phyloP scores from a whole-genome alignment of 2,329 filamentous ascomycete genomes.

The Alternaria sp. region DNA sequence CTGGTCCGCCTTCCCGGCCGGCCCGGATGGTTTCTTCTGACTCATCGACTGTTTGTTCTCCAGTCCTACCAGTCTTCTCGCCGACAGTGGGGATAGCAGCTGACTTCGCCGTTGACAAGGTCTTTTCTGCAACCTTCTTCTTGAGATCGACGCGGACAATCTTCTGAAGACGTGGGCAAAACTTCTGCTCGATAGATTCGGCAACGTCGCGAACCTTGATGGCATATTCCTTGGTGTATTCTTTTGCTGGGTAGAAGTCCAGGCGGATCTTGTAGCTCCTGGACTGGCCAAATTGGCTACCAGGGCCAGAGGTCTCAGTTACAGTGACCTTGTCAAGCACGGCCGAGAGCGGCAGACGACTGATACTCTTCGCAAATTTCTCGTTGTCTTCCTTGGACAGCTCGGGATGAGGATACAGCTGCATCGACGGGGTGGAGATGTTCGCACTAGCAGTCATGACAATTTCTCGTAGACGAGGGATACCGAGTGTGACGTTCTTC shows the following conservation, averaged over 20 bases:
- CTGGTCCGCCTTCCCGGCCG: slow-evolving; percentile 62
- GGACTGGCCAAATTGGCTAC: slow-evolving; percentile 71
- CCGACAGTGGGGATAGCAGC: slow-evolving; percentile 81
- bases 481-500: slow-evolving; percentile 99
- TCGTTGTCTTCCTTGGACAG: slow-evolving; percentile 73
- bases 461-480: slow-evolving; percentile 94
- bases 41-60: slow-evolving; percentile 59
- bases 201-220: slow-evolving; percentile 81
- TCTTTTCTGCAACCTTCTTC: slow-evolving; percentile 72
- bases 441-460: slow-evolving; percentile 93
- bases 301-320: slow-evolving; percentile 78
- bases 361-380: slow-evolving; percentile 90
- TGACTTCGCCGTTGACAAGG: slow-evolving; percentile 58
- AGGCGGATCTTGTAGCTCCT: slow-evolving; percentile 87
- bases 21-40: slow-evolving; percentile 34
- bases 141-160: slow-evolving; percentile 78
- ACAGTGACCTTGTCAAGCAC: slow-evolving; percentile 83
- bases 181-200: slow-evolving; percentile 78
- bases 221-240: slow-evolving; percentile 86
- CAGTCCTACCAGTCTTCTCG: slow-evolving; percentile 64
- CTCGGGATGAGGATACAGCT: slow-evolving; percentile 77
- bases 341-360: slow-evolving; percentile 81
- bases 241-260: slow-evolving; percentile 81
- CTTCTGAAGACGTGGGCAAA: slow-evolving; percentile 75
- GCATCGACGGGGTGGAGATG: slow-evolving; percentile 93